Evolutionary conservation across 2,329 filamentous ascomycete genomes (phyloP).

Genomic region (Peltaster fructicola): DNA sequence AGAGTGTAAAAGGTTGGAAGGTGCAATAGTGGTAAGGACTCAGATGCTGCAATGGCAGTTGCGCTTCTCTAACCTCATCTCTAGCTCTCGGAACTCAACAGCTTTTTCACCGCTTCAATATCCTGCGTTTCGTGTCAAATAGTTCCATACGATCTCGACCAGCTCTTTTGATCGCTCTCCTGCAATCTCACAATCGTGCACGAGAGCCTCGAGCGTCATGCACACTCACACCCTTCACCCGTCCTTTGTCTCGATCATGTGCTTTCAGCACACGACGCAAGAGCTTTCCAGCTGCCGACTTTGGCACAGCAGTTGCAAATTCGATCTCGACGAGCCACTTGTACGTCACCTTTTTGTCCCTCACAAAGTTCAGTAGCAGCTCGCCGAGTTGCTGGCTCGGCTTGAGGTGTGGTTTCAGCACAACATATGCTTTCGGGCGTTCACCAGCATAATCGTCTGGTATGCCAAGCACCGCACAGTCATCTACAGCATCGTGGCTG

Average conservation of each 20-base stretch:
- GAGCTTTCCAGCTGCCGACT: slow-evolving; percentile 58
- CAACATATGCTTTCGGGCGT: slow-evolving; percentile 39
- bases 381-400: slow-evolving; percentile 16
- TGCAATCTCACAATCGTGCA: no score
- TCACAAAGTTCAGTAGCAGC: slow-evolving; percentile 41
- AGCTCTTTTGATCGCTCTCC: no score
- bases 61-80: no score
- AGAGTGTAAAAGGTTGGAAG: no score
- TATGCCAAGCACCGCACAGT: slow-evolving; percentile 38
- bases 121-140: no score
- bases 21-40: no score
- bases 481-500: slow-evolving; percentile 37
- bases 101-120: no score
- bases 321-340: slow-evolving; percentile 49
- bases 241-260: slow-evolving; percentile 23
- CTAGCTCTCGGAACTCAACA: no score
- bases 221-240: slow-evolving; percentile 9
- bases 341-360: slow-evolving; percentile 47
- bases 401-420: slow-evolving; percentile 21
- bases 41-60: no score
- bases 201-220: no score
- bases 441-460: slow-evolving; percentile 39
- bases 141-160: no score
- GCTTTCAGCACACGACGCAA: slow-evolving; percentile 39
- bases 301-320: slow-evolving; percentile 48